A percentile compares a stretch with the other conserved stretches of the same genome.
Conservation (phyloP, 2,329 filamentous ascomycete genomes). For the Elsinoe fawcettii region DNA sequence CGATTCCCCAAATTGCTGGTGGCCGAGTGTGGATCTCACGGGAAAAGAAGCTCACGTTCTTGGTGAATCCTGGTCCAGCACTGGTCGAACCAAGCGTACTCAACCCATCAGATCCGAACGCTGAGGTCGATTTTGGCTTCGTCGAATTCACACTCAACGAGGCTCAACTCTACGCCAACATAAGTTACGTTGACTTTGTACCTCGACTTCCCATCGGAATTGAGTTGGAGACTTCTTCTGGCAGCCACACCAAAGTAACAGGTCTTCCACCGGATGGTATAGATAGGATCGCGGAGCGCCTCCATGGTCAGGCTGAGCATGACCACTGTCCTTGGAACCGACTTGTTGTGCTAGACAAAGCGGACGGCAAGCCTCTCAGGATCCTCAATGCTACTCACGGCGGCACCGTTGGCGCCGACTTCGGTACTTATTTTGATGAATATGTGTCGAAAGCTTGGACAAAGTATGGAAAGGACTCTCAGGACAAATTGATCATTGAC, state of each 20-base stretch:
- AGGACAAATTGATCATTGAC: constrained; percentile 45
- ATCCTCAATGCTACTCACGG: constrained; percentile 42
- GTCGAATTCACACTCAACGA: constrained; percentile 42
- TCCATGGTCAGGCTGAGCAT: constrained; percentile 47
- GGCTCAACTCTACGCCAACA: constrained; percentile 38
- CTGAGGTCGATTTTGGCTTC: constrained; percentile 37
- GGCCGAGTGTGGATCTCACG: constrained; percentile 33
- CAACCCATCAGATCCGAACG: constrained; percentile 33
- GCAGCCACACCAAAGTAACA: constrained; percentile 42
- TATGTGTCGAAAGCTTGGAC: constrained; percentile 49
- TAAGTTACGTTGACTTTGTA: constrained; percentile 29
- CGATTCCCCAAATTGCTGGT: constrained; percentile 33
- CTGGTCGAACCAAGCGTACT: constrained; percentile 45
- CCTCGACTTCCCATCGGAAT: constrained; percentile 36
- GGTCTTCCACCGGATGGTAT: constrained; percentile 56
- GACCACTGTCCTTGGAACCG: constrained; percentile 59
- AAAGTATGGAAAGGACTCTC: constrained; percentile 33
- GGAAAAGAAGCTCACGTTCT: constrained; percentile 29
- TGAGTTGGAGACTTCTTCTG: constrained; percentile 32
- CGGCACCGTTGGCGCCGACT: constrained; percentile 41
- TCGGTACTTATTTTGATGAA: constrained; percentile 46
- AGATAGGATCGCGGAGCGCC: constrained; percentile 45
- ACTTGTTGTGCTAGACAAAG: constrained; percentile 41
- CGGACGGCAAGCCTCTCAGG: constrained; percentile 33
- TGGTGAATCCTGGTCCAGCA: constrained; percentile 30